Percentiles rank a stretch among this genome's conserved stretches.
Conservation (phyloP, 2,329 filamentous ascomycete genomes). For the Penicillium italicum region DNA sequence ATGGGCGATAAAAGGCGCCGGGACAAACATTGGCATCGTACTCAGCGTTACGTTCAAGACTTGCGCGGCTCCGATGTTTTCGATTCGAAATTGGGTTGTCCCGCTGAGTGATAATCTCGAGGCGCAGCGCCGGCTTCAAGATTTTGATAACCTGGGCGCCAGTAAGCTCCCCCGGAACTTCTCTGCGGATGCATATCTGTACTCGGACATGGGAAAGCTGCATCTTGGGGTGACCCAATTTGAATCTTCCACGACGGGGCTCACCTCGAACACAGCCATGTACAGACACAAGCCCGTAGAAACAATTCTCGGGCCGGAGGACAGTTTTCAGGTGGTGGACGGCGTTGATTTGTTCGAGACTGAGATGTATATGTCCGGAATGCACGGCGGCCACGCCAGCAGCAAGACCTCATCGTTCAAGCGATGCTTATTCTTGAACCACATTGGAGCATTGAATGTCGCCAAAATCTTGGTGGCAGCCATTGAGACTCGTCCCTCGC, state of each 20-base stretch:
- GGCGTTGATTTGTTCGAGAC: conserved; percentile 53
- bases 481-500: conserved; percentile 49
- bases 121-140: conserved; percentile 35
- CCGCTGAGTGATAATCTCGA: conserved; percentile 27
- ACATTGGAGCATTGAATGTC: conserved; percentile 40
- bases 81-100: conserved; percentile 42
- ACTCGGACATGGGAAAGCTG: conserved; percentile 45
- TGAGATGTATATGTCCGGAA: conserved; percentile 59
- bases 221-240: conserved; percentile 53
- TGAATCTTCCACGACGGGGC: conserved; percentile 36
- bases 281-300: not conserved
- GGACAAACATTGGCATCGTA: conserved; percentile 59
- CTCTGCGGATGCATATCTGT: conserved; percentile 58
- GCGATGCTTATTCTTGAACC: conserved; percentile 58
- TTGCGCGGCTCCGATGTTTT: conserved; percentile 43
- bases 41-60: conserved; percentile 53
- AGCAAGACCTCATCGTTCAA: conserved; percentile 64
- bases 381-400: conserved; percentile 58
- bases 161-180: conserved; percentile 40
- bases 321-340: conserved; percentile 42
- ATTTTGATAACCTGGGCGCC: conserved; percentile 37
- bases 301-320: conserved; percentile 35
- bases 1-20: conserved; percentile 58
- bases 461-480: conserved; percentile 43
- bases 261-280: not conserved